phyloP scores from a whole-genome alignment of 139 green algal species.

The Trebouxia sp. region DNA sequence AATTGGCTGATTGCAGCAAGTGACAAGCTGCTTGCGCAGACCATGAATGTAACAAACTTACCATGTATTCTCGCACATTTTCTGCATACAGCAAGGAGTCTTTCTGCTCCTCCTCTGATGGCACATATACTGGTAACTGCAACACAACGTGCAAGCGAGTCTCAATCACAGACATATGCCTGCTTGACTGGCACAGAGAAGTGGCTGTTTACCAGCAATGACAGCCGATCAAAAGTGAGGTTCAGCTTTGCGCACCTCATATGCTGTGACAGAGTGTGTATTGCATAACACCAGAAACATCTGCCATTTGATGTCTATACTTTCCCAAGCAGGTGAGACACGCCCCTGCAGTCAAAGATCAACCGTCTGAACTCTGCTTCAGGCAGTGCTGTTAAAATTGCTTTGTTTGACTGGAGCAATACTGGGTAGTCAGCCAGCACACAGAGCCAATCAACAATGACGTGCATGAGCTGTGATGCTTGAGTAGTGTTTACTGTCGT shows the following conservation, averaged over 20 bases:
- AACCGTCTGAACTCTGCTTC: too few species aligned
- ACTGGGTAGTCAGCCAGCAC: not conserved
- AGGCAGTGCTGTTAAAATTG: too few species aligned
- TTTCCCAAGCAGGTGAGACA: conserved; percentile 83
- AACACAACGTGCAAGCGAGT: not conserved
- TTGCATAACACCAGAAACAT: conserved; percentile 76
- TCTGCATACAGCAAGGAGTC: conserved; percentile 72
- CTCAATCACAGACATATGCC: not conserved
- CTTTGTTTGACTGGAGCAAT: not conserved
- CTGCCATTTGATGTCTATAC: conserved; percentile 66
- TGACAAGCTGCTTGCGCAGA: too few species aligned
- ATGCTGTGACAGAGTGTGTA: conserved; percentile 32
- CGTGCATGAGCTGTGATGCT: not conserved
- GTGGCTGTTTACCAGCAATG: conserved; percentile 8
- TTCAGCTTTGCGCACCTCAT: conserved; percentile 14
- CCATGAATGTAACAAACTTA: too few species aligned
- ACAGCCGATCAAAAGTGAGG: too few species aligned
- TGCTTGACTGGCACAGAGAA: too few species aligned
- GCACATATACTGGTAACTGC: conserved; percentile 80
- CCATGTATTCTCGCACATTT: conserved; percentile 76
- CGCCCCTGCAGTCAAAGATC: conserved; percentile 39
- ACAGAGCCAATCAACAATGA: not conserved
- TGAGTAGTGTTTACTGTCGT: not conserved
- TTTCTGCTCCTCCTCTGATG: conserved; percentile 56
- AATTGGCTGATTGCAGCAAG: too few species aligned